phyloP scores from a whole-genome alignment of 495 filamentous ascomycete genomes.

The Hypoxylon subgilvum region DNA sequence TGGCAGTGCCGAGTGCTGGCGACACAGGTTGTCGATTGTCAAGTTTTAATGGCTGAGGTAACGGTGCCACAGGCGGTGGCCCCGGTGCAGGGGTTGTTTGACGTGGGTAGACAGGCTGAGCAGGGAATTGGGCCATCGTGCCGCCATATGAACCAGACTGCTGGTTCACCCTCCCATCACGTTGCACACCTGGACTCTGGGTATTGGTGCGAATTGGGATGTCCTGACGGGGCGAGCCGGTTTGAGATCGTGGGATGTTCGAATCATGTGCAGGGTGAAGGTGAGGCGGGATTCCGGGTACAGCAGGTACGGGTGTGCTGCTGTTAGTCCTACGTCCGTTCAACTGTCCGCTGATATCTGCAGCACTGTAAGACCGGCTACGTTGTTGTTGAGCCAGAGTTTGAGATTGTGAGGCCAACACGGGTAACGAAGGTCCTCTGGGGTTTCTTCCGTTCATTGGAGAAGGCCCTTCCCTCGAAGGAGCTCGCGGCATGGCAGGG shows the following conservation, averaged over 20 bases:
- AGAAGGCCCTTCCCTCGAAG: slow-evolving; percentile 76
- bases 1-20: slow-evolving; percentile 43
- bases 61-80: slow-evolving; percentile 3
- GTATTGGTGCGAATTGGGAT: slow-evolving; percentile 58
- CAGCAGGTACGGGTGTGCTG: slow-evolving; percentile 54
- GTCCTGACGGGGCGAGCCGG: slow-evolving; percentile 60
- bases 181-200: slow-evolving; percentile 58
- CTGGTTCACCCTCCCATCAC: slow-evolving; percentile 45
- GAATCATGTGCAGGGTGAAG: slow-evolving; percentile 62
- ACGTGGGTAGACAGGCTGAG: slow-evolving; percentile 54
- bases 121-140: slow-evolving; percentile 55
- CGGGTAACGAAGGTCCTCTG: slow-evolving; percentile 82
- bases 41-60: slow-evolving; percentile 40
- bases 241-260: slow-evolving; percentile 59
- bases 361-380: slow-evolving; percentile 67
- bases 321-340: slow-evolving; percentile 45
- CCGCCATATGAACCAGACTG: slow-evolving; percentile 44
- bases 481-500: slow-evolving; percentile 77
- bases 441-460: slow-evolving; percentile 67
- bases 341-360: slow-evolving; percentile 61
- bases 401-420: slow-evolving; percentile 64
- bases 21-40: slow-evolving; percentile 42
- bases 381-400: slow-evolving; percentile 63
- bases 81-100: slow-evolving; percentile 48
- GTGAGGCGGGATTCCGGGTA: slow-evolving; percentile 63